A percentile compares a stretch with the other conserved stretches of the same genome.
Conservation (phyloP, 2,329 filamentous ascomycete species). For the Neurospora sp. region DNA sequence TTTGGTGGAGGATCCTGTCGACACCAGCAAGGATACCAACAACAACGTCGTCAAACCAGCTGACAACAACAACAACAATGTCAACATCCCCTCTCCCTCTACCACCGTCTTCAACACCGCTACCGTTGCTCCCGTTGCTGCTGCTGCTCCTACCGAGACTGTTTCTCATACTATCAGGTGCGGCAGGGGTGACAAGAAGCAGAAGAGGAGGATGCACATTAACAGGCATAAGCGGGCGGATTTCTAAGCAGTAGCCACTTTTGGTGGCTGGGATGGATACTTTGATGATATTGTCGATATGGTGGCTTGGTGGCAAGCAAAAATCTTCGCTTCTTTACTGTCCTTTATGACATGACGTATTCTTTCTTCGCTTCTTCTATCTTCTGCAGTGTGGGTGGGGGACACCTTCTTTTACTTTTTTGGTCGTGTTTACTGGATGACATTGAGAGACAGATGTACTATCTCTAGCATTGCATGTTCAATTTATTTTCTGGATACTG, state of each 20-base stretch:
- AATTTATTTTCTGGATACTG: background rate
- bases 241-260: background rate
- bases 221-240: constrained; percentile 8
- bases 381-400: background rate
- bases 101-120: too few relatives aligned
- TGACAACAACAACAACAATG: background rate
- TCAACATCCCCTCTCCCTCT: background rate
- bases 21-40: background rate
- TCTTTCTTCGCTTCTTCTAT: background rate
- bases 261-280: background rate
- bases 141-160: background rate
- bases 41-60: background rate
- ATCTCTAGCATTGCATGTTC: background rate
- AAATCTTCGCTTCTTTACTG: background rate
- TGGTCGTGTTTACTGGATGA: background rate
- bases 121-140: background rate
- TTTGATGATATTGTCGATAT: background rate
- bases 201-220: constrained; percentile 18
- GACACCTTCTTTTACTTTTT: background rate
- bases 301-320: background rate
- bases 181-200: constrained; percentile 1
- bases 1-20: background rate
- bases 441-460: background rate
- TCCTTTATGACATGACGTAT: background rate
- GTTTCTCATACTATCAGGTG: background rate